These are phyloP conservation scores for Elongisporangium anandrum DNA, from an alignment of 352 stramenopile genomes.

Conservation along the genomic window DNA sequence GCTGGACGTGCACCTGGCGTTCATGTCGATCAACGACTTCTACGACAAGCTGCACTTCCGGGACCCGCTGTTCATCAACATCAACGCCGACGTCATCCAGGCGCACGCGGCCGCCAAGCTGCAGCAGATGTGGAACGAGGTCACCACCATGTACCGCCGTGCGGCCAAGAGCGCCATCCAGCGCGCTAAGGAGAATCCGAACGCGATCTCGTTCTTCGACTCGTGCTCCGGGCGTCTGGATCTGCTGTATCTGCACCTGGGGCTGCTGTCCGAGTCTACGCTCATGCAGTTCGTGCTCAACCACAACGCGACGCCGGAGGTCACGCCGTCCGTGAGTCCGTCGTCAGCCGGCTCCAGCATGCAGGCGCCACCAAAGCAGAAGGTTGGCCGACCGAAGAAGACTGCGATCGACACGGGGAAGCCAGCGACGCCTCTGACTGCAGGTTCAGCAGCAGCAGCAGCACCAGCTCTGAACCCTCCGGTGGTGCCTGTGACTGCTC, in stretches of 20 bases:
- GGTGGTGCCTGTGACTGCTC: not conserved
- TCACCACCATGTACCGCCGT: conserved; percentile 45
- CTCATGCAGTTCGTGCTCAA: conserved; percentile 43
- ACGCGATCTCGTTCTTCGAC: conserved; percentile 48
- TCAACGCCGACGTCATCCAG: conserved; percentile 40
- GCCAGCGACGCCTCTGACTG: not conserved
- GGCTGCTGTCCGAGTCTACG: conserved; percentile 43
- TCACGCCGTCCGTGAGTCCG: not conserved
- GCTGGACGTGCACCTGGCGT: conserved; percentile 56
- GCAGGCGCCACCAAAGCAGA: not conserved
- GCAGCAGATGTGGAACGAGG: conserved; percentile 62
- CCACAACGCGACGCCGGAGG: conserved; percentile 5
- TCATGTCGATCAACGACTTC: conserved; percentile 33
- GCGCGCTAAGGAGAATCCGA: conserved; percentile 14
- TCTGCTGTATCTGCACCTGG: conserved; percentile 68
- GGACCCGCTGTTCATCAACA: conserved; percentile 54
- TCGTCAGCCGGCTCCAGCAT: not conserved
- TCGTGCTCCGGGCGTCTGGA: conserved; percentile 52
- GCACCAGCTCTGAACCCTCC: not conserved
- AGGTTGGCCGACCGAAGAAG: conserved; percentile 2
- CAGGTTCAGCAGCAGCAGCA: not conserved
- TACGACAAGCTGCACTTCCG: conserved; percentile 57
- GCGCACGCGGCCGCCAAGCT: conserved; percentile 40
- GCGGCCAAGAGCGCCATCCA: conserved; percentile 28
- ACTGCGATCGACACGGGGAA: conserved; percentile 6